A percentile compares a stretch with the other conserved stretches of the same genome.
Evolutionary conservation across 352 stramenopile species (phyloP).

Genomic region (Phytophthora nicotianae): DNA sequence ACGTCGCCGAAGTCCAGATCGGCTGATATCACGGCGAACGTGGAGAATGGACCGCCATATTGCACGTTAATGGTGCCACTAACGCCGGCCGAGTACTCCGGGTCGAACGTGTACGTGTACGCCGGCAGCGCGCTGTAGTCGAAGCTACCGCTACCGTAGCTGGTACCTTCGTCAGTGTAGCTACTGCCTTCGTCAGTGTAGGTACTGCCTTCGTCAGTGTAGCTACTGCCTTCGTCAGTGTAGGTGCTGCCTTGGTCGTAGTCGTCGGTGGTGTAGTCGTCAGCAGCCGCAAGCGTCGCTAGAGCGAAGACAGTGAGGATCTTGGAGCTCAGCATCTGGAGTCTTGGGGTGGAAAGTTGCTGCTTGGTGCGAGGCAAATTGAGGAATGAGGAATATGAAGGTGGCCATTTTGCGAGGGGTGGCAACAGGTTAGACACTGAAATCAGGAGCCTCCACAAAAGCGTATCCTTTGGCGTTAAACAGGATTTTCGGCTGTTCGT

Average conservation of each 20-base stretch:
- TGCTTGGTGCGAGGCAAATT: conserved; percentile 21
- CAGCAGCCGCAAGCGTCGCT: conserved; percentile 21
- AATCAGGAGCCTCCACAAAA: not conserved
- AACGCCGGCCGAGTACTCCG: conserved; percentile 38
- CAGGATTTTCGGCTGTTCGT: conserved; percentile 15
- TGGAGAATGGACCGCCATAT: conserved; percentile 40
- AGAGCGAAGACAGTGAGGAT: conserved; percentile 20
- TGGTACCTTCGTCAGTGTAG: conserved; percentile 4
- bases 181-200: conserved; percentile 6
- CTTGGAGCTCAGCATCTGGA: conserved; percentile 29
- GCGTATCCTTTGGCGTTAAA: not conserved
- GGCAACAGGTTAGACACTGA: too few relatives aligned
- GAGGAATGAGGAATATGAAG: conserved; percentile 25
- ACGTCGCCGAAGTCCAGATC: conserved; percentile 55
- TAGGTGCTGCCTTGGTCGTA: conserved; percentile 13
- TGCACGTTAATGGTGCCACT: conserved; percentile 48
- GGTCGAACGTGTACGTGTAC: conserved; percentile 54
- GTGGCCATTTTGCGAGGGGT: too few relatives aligned
- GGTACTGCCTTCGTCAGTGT: conserved; percentile 2
- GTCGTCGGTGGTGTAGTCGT: conserved; percentile 11
- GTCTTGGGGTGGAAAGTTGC: not conserved
- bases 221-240: conserved; percentile 3
- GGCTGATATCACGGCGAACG: conserved; percentile 44
- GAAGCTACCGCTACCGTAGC: not conserved
- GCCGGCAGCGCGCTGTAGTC: conserved; percentile 23